A percentile compares a stretch with the other conserved stretches of the same genome.
Evolutionary conservation across 1,284 basidiomycete genomes (phyloP).

Genomic region (Ustilago cynodontis): DNA sequence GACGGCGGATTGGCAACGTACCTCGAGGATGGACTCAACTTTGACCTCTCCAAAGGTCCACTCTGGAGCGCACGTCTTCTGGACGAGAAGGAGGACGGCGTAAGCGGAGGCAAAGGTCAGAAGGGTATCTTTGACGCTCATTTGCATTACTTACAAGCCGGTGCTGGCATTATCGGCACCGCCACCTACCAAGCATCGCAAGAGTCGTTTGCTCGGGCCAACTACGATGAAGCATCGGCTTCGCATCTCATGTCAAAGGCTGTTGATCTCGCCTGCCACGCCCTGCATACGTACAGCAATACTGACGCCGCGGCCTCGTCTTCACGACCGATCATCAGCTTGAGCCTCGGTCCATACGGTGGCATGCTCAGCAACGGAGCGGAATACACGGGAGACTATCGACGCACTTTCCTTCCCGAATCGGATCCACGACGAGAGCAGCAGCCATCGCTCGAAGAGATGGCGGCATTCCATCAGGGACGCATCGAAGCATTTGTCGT

Average conservation of each 20-base stretch:
- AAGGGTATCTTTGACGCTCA: conserved; percentile 56
- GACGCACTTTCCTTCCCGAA: conserved; percentile 34
- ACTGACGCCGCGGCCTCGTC: neutral
- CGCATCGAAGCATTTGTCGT: conserved; percentile 45
- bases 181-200: conserved; percentile 62
- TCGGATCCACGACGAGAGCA: conserved; percentile 29
- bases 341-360: conserved; percentile 62
- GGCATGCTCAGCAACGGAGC: conserved; percentile 59
- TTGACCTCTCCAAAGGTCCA: conserved; percentile 53
- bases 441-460: conserved; percentile 43
- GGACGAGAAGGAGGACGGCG: conserved; percentile 46
- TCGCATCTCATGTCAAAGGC: conserved; percentile 54
- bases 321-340: conserved; percentile 39
- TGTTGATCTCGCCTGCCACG: conserved; percentile 52
- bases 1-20: conserved; percentile 64
- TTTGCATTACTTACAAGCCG: conserved; percentile 57
- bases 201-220: conserved; percentile 50
- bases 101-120: conserved; percentile 41
- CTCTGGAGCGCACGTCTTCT: conserved; percentile 63
- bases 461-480: conserved; percentile 56
- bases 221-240: conserved; percentile 35
- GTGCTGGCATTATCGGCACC: conserved; percentile 60
- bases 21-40: conserved; percentile 59
- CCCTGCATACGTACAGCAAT: conserved; percentile 27
- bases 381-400: conserved; percentile 64